phyloP scores from a whole-genome alignment of 1,284 basidiomycete genomes.

The Cryptococcus deneoformans region DNA sequence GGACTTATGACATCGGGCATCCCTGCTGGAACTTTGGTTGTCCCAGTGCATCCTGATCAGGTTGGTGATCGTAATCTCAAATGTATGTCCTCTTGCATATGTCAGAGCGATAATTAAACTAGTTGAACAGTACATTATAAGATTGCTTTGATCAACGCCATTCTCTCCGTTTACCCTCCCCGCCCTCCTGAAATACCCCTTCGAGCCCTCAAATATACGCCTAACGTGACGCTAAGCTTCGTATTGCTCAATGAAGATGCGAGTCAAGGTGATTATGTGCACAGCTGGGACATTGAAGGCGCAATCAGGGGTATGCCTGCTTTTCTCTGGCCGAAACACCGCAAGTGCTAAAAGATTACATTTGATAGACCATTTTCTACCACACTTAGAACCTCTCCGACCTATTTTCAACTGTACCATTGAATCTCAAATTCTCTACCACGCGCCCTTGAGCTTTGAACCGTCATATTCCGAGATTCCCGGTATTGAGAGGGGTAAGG shows the following conservation, averaged over 20 bases:
- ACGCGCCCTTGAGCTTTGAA: slow-evolving; percentile 79
- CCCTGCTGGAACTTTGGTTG: slow-evolving; percentile 29
- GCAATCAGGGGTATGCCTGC: slow-evolving; percentile 61
- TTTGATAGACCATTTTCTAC: slow-evolving; percentile 62
- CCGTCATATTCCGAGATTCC: slow-evolving; percentile 5
- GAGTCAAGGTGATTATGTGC: slow-evolving; percentile 59
- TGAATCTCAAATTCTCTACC: slow-evolving; percentile 90
- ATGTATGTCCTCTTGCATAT: slow-evolving; percentile 18
- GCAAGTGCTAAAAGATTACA: not conserved
- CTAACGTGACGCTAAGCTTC: slow-evolving; percentile 59
- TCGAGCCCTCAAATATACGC: slow-evolving; percentile 59
- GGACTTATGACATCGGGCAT: slow-evolving; percentile 24
- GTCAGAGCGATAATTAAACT: not conserved
- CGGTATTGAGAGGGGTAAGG: slow-evolving; percentile 15
- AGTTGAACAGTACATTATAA: slow-evolving; percentile 30
- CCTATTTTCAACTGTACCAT: slow-evolving; percentile 84
- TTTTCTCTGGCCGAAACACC: not conserved
- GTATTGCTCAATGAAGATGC: slow-evolving; percentile 80
- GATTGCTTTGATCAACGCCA: slow-evolving; percentile 53
- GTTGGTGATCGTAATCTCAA: slow-evolving; percentile 26
- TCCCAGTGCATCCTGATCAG: slow-evolving; percentile 35
- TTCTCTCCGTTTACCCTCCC: slow-evolving; percentile 47
- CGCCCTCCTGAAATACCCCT: slow-evolving; percentile 32
- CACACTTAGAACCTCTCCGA: slow-evolving; percentile 61
- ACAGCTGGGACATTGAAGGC: slow-evolving; percentile 67